Conservation (phyloP, 352 stramenopile genomes). For the Globisporangium carolinianum region DNA sequence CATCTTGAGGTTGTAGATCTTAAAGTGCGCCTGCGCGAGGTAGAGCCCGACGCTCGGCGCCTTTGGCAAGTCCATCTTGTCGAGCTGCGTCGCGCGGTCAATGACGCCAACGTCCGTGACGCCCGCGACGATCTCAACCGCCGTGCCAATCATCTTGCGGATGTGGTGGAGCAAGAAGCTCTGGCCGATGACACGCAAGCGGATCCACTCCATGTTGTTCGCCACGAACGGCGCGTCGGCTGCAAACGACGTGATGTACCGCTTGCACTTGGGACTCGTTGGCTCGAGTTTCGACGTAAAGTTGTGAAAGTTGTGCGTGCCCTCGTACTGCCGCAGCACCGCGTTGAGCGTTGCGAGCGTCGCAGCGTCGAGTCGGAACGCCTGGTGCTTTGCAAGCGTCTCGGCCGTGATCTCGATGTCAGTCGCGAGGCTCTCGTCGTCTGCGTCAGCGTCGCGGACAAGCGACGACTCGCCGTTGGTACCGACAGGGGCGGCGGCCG, state of each 20-base stretch:
- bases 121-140: constrained; percentile 67
- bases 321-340: constrained; percentile 63
- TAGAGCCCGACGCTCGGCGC: constrained; percentile 83
- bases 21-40: constrained; percentile 79
- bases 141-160: constrained; percentile 95
- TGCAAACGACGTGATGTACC: constrained; percentile 92
- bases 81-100: constrained; percentile 45
- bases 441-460: constrained; percentile 16
- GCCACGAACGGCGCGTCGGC: constrained; percentile 74
- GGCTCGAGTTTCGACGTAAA: constrained; percentile 91
- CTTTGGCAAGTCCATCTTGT: constrained; percentile 86
- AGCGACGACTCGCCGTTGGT: constrained; percentile 19
- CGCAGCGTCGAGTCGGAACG: constrained; percentile 62
- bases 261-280: constrained; percentile 68
- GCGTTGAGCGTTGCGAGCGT: constrained; percentile 41
- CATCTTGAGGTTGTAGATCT: constrained; percentile 83
- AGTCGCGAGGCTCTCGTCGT: constrained; percentile 23
- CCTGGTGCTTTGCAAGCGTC: constrained; percentile 60
- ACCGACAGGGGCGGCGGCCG: constrained; percentile 10
- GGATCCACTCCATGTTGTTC: constrained; percentile 93
- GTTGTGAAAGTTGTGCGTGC: constrained; percentile 96
- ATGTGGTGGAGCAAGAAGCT: constrained; percentile 98
- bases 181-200: constrained; percentile 92
- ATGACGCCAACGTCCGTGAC: constrained; percentile 46
- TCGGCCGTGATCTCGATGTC: constrained; percentile 46